Conservation (phyloP, 1,284 basidiomycete species). For the Pseudozyma hubeiensis region DNA sequence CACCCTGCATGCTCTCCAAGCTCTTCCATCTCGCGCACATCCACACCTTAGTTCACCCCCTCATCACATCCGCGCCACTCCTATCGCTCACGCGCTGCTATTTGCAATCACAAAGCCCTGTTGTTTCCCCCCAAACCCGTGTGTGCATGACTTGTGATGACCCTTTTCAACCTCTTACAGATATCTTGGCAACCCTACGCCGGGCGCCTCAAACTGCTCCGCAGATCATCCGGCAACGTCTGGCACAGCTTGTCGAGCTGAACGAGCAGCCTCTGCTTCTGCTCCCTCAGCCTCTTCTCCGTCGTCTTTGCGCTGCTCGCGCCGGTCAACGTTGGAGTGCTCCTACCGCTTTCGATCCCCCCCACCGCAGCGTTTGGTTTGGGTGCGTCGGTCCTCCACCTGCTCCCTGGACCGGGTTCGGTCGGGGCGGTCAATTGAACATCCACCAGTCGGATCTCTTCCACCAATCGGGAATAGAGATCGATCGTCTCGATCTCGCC, state of each 20-base stretch:
- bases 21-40: no score
- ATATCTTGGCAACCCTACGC: background rate
- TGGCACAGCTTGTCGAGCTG: slow-evolving; percentile 51
- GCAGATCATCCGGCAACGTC: slow-evolving; percentile 56
- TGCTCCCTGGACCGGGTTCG: slow-evolving; percentile 49
- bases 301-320: slow-evolving; percentile 18
- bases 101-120: no score
- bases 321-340: slow-evolving; percentile 12
- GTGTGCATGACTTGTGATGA: no score
- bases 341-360: slow-evolving; percentile 11
- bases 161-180: no score
- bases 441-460: slow-evolving; percentile 57
- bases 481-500: slow-evolving; percentile 63
- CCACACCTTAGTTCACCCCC: no score
- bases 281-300: slow-evolving; percentile 43
- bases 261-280: slow-evolving; percentile 35
- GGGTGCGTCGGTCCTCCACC: slow-evolving; percentile 52
- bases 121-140: no score
- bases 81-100: no score
- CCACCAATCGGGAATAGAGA: slow-evolving; percentile 54
- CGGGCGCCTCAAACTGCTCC: slow-evolving; percentile 28
- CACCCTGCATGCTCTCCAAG: no score
- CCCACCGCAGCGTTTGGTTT: background rate
- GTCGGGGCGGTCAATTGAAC: slow-evolving; percentile 38
- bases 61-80: no score